phyloP scores from a whole-genome alignment of 495 filamentous ascomycete species.

The Penicillium roqueforti region DNA sequence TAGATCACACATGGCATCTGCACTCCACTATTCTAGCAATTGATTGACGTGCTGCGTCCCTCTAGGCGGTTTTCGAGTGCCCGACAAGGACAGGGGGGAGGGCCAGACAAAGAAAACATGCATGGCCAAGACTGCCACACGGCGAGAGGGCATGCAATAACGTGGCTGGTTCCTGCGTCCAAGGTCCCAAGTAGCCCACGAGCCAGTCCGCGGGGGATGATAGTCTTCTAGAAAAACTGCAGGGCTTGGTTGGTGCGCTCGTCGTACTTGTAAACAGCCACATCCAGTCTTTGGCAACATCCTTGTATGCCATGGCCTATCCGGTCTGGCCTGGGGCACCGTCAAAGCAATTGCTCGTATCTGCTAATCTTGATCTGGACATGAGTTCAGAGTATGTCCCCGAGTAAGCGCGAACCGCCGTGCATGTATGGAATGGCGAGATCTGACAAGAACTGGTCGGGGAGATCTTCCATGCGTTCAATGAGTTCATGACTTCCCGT shows the following conservation, averaged over 20 bases:
- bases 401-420: slow-evolving; percentile 3
- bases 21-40: background rate
- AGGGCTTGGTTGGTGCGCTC: background rate
- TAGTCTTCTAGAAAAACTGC: background rate
- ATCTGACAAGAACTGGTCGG: background rate
- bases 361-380: background rate
- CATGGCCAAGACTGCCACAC: background rate
- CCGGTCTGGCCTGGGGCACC: background rate
- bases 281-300: background rate
- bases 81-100: background rate
- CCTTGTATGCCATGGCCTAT: background rate
- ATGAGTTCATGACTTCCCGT: background rate
- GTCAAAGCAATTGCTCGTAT: slow-evolving; percentile 1
- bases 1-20: slow-evolving; percentile 2
- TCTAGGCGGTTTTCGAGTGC: background rate
- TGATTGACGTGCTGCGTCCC: background rate
- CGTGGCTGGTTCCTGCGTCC: slow-evolving; percentile 29
- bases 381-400: background rate
- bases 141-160: slow-evolving; percentile 4
- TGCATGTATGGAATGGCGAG: background rate
- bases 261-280: background rate
- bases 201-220: background rate
- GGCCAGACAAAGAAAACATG: slow-evolving; percentile 11
- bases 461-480: background rate
- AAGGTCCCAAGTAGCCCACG: slow-evolving; percentile 5